phyloP scores from a whole-genome alignment of 2,329 filamentous ascomycete species.

The Botrytis deweyae region DNA sequence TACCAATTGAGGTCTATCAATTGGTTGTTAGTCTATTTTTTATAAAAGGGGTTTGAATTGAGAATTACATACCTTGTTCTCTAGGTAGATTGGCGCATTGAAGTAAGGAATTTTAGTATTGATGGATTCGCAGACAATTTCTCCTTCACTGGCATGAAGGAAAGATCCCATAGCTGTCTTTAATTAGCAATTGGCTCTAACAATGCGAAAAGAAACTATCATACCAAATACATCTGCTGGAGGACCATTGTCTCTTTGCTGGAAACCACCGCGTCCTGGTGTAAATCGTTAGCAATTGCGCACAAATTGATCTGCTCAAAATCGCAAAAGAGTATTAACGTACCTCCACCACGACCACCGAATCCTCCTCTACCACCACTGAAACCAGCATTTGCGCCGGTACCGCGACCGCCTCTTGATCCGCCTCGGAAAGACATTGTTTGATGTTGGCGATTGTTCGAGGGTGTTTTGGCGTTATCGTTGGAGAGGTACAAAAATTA shows the following conservation, averaged over 20 bases:
- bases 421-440: conserved; percentile 52
- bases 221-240: conserved; percentile 59
- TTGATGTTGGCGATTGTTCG: conserved; percentile 19
- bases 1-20: conserved; percentile 76
- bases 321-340: conserved; percentile 37
- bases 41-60: too few species aligned
- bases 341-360: conserved; percentile 47
- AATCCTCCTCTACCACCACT: conserved; percentile 51
- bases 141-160: conserved; percentile 91
- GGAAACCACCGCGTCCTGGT: conserved; percentile 61
- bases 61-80: conserved; percentile 73
- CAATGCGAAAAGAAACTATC: conserved; percentile 23
- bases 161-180: conserved; percentile 83
- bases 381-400: conserved; percentile 50
- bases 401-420: conserved; percentile 53
- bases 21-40: conserved; percentile 3
- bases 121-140: conserved; percentile 94
- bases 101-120: conserved; percentile 98
- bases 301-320: conserved; percentile 19
- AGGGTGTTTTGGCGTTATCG: conserved; percentile 43
- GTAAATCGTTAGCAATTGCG: conserved; percentile 27
- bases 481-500: conserved; percentile 32
- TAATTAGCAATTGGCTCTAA: conserved; percentile 26
- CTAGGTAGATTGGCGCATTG: conserved; percentile 97
- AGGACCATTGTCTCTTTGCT: conserved; percentile 60